phyloP scores from a whole-genome alignment of 495 filamentous ascomycete genomes.

The Lasiosphaeris hirsuta region DNA sequence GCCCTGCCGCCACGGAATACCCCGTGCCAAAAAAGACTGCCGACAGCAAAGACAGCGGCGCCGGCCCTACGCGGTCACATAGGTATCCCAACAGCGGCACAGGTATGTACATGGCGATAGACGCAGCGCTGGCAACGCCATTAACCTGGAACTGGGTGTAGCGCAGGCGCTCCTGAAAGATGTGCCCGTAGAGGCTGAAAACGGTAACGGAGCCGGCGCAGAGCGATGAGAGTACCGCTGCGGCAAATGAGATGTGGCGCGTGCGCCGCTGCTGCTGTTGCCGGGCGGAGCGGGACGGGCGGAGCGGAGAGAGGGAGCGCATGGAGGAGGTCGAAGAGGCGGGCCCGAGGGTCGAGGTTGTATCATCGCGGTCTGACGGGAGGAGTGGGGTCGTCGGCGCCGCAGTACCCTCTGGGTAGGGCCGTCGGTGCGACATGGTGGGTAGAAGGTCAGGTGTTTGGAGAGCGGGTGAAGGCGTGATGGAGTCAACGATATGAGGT shows the following conservation, averaged over 20 bases:
- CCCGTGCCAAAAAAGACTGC: slow-evolving; percentile 71
- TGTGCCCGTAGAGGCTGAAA: slow-evolving; percentile 86
- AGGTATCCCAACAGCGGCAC: slow-evolving; percentile 86
- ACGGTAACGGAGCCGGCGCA: slow-evolving; percentile 82
- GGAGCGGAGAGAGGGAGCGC: slow-evolving; percentile 31
- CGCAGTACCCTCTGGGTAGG: not conserved
- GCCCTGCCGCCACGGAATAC: slow-evolving; percentile 77
- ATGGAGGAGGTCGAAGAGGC: slow-evolving; percentile 33
- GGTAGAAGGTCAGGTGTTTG: too few relatives aligned
- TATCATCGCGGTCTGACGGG: slow-evolving; percentile 30
- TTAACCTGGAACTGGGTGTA: slow-evolving; percentile 93
- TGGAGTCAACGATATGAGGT: too few relatives aligned
- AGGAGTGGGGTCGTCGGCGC: not conserved
- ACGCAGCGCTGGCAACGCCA: slow-evolving; percentile 76
- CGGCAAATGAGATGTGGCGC: slow-evolving; percentile 38
- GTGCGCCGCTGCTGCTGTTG: slow-evolving; percentile 23
- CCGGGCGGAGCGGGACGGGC: slow-evolving; percentile 16
- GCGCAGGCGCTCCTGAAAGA: slow-evolving; percentile 76
- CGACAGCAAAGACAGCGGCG: slow-evolving; percentile 67
- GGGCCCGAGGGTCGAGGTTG: slow-evolving; percentile 33
- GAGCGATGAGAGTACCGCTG: slow-evolving; percentile 50
- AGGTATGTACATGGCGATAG: slow-evolving; percentile 82
- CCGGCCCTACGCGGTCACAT: slow-evolving; percentile 82
- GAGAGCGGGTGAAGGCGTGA: too few relatives aligned
- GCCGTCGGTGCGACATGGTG: too few relatives aligned